phyloP scores from a whole-genome alignment of 352 stramenopile species.

The Plasmopara halstedii region DNA sequence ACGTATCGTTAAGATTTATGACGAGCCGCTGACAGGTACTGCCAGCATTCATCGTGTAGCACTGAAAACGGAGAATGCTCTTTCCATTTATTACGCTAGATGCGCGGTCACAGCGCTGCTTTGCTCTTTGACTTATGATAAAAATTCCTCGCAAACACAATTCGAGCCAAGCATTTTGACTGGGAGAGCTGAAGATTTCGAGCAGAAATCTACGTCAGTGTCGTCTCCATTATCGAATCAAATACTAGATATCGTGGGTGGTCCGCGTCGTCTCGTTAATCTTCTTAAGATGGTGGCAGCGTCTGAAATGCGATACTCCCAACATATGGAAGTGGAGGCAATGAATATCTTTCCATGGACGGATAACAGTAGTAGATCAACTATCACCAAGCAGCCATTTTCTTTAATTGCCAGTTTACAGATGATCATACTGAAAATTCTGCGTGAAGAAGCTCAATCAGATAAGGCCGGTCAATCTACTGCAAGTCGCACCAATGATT shows the following conservation, averaged over 20 bases:
- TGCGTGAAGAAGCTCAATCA: constrained; percentile 44
- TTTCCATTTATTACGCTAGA: constrained; percentile 78
- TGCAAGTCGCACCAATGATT: too few species aligned
- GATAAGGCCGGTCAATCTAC: too few species aligned
- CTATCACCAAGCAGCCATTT: constrained; percentile 13
- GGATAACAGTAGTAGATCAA: constrained; percentile 1
- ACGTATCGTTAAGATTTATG: constrained; percentile 74
- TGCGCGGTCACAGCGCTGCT: constrained; percentile 36
- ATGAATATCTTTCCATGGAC: not conserved
- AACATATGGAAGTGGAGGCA: constrained; percentile 8
- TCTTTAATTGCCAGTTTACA: constrained; percentile 51
- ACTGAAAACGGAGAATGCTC: constrained; percentile 66
- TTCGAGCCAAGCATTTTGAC: too few species aligned
- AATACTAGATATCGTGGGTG: constrained; percentile 49
- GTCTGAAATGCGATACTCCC: constrained; percentile 58
- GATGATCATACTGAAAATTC: constrained; percentile 40
- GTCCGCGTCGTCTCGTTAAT: constrained; percentile 67
- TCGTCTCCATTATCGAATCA: constrained; percentile 20
- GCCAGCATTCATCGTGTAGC: constrained; percentile 73
- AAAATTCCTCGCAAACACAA: too few species aligned
- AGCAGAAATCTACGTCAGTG: constrained; percentile 10
- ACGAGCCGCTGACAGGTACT: constrained; percentile 57
- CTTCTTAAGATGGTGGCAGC: constrained; percentile 76
- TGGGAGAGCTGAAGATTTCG: not conserved
- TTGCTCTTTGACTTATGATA: constrained; percentile 14